Conservation (phyloP, 2,329 filamentous ascomycete genomes). For the Phialophora verrucosa region DNA sequence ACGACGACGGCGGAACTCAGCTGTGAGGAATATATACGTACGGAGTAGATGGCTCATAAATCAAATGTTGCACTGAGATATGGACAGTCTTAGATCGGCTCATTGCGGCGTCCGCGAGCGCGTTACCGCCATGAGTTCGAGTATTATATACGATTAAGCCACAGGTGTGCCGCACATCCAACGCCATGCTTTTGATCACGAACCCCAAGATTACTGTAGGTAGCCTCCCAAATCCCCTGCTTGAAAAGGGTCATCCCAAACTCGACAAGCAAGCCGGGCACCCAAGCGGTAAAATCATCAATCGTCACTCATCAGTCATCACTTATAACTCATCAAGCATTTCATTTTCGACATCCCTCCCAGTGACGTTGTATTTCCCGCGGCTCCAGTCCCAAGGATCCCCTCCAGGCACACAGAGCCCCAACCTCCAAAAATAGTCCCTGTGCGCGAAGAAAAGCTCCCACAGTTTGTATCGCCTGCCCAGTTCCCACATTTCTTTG, state of each 20-base stretch:
- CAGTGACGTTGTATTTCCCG: constrained; percentile 27
- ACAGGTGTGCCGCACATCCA: too few species aligned
- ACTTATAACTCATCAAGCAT: background rate
- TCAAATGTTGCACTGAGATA: too few species aligned
- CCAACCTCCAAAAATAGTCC: constrained; percentile 95
- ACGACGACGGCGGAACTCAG: constrained; percentile 23
- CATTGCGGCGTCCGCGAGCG: too few species aligned
- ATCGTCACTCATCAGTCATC: constrained; percentile 33
- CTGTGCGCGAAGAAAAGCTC: constrained; percentile 90
- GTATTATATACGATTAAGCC: too few species aligned
- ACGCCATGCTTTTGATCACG: too few species aligned
- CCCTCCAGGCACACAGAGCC: constrained; percentile 83
- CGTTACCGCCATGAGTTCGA: too few species aligned
- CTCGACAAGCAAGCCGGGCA: background rate
- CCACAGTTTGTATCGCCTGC: constrained; percentile 77
- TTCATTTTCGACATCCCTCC: background rate
- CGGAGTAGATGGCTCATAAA: too few species aligned
- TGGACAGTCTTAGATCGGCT: too few species aligned
- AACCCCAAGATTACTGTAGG: too few species aligned
- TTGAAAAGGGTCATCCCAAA: background rate
- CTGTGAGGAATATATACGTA: constrained; percentile 14
- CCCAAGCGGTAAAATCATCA: background rate
- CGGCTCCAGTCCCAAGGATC: constrained; percentile 45
- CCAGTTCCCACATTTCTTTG: constrained; percentile 45
- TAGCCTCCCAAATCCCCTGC: too few species aligned